Percentiles rank a stretch among this genome's conserved stretches.
Evolutionary conservation across 305 asterid species (phyloP).

Genomic region (Solanum hybrid): DNA sequence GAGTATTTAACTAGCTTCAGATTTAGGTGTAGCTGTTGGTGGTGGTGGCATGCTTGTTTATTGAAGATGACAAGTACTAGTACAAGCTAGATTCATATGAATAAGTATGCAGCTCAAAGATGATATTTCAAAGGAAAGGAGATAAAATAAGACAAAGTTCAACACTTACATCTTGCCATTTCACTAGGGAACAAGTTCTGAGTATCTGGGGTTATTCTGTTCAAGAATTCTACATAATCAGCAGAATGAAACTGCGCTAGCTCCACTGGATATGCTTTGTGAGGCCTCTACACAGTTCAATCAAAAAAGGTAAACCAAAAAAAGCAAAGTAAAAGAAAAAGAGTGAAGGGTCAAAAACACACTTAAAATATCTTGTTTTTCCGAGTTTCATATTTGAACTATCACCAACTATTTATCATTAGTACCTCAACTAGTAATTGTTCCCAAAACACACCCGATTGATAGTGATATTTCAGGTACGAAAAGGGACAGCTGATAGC

Average conservation of each 20-base stretch:
- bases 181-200: slow-evolving; percentile 47
- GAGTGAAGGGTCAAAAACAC: not conserved
- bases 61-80: not conserved
- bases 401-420: not conserved
- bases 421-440: not conserved
- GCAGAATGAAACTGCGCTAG: slow-evolving; percentile 96
- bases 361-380: not conserved
- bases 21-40: not conserved
- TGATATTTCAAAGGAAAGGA: not conserved
- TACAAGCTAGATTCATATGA: not conserved
- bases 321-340: not conserved
- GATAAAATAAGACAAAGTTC: not conserved
- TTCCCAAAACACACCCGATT: not conserved
- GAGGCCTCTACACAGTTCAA: slow-evolving; percentile 69
- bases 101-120: not conserved
- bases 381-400: not conserved
- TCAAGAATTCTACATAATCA: slow-evolving; percentile 89
- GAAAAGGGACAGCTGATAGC: not conserved
- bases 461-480: not conserved
- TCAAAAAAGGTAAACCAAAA: slow-evolving; percentile 6
- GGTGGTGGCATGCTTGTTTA: not conserved
- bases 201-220: slow-evolving; percentile 74
- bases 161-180: slow-evolving; percentile 52
- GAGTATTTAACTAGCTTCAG: not conserved
- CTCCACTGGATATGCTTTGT: slow-evolving; percentile 97